Conservation (phyloP, 2,329 filamentous ascomycete species). For the Penicillium expansum region DNA sequence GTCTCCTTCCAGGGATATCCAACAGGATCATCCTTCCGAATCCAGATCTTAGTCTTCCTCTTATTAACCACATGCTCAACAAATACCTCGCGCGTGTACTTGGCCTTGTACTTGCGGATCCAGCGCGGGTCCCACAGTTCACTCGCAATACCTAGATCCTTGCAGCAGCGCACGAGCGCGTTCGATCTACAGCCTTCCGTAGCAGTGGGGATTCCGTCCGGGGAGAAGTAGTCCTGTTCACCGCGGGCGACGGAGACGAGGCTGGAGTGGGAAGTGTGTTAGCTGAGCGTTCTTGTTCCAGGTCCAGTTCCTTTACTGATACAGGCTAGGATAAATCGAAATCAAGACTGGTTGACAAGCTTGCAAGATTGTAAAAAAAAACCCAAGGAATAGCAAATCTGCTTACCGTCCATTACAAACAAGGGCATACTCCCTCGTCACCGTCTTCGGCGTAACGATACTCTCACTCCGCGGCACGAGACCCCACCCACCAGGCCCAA, state of each 20-base stretch:
- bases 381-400: not conserved
- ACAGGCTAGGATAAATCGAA: no score
- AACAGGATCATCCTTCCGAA: constrained; percentile 77
- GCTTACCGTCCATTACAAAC: constrained; percentile 78
- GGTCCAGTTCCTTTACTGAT: no score
- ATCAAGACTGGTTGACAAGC: not conserved
- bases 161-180: constrained; percentile 96
- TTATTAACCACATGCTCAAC: constrained; percentile 85
- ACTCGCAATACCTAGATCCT: constrained; percentile 89
- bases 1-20: constrained; percentile 61
- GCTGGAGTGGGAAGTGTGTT: constrained; percentile 46
- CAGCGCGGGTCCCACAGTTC: constrained; percentile 96
- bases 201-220: constrained; percentile 87
- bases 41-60: constrained; percentile 84
- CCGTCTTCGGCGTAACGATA: constrained; percentile 73
- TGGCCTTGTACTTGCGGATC: constrained; percentile 76
- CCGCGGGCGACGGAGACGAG: constrained; percentile 89
- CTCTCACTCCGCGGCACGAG: constrained; percentile 83
- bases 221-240: constrained; percentile 88
- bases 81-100: constrained; percentile 75
- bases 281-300: not conserved
- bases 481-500: constrained; percentile 95
- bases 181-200: constrained; percentile 98
- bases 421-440: constrained; percentile 90
- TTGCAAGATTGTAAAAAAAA: not conserved